Evolutionary conservation across 345 rosid species (phyloP).

Genomic region (Cochlearia excelsa): DNA sequence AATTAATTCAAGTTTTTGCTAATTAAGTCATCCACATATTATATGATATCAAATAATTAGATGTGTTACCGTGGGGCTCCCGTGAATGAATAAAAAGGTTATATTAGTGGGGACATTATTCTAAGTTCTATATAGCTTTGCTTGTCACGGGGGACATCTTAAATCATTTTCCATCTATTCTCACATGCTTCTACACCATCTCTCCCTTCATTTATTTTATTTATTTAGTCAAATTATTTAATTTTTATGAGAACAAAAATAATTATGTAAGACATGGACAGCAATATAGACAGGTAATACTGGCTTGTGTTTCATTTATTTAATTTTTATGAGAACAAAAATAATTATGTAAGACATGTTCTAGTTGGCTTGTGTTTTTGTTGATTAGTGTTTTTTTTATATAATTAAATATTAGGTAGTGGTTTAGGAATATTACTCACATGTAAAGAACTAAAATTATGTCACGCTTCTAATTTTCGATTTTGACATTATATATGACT

Average conservation of each 20-base stretch:
- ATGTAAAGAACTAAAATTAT: too few relatives aligned
- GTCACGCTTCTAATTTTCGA: too few relatives aligned
- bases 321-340: slow-evolving; percentile 7
- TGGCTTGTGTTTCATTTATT: neutral
- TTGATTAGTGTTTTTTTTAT: too few relatives aligned
- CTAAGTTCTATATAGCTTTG: slow-evolving; percentile 15
- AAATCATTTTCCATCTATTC: slow-evolving; percentile 31
- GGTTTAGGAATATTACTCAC: too few relatives aligned
- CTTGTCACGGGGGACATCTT: slow-evolving; percentile 39
- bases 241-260: slow-evolving; percentile 1
- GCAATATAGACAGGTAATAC: slow-evolving; percentile 22
- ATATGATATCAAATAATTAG: neutral
- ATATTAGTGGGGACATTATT: slow-evolving; percentile 25
- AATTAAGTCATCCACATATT: neutral
- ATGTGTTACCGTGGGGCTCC: neutral
- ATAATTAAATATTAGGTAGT: too few relatives aligned
- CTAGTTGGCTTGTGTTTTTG: too few relatives aligned
- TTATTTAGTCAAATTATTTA: neutral
- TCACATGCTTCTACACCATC: slow-evolving; percentile 36
- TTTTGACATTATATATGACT: too few relatives aligned
- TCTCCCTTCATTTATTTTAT: slow-evolving; percentile 2
- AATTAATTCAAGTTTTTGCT: neutral
- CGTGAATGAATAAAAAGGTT: slow-evolving; percentile 22
- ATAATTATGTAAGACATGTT: slow-evolving; percentile 1
- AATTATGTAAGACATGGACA: slow-evolving; percentile 16